Conservation (phyloP, 805 yeast species). For the Lachancea nothofagi region DNA sequence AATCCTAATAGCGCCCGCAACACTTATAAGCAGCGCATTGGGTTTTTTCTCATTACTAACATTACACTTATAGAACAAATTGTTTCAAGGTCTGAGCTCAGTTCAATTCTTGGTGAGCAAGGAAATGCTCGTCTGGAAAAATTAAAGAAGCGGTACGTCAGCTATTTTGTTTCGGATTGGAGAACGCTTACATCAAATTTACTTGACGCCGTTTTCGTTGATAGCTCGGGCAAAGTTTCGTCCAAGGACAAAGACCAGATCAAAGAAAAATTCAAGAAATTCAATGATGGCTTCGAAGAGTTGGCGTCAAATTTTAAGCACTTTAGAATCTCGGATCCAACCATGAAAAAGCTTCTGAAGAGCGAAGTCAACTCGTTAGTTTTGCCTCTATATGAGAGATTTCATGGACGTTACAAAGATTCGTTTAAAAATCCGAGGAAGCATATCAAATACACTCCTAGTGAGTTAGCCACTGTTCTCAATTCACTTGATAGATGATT, state of each 20-base stretch:
- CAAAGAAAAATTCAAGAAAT: conserved; percentile 77
- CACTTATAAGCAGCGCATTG: conserved; percentile 42
- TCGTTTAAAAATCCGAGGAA: conserved; percentile 34
- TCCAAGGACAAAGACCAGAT: conserved; percentile 76
- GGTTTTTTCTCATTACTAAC: conserved; percentile 67
- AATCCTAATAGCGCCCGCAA: conserved; percentile 19
- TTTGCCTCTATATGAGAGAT: conserved; percentile 77
- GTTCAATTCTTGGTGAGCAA: conserved; percentile 44
- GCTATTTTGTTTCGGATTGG: conserved; percentile 74
- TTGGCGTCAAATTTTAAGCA: conserved; percentile 60
- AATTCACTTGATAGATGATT: conserved; percentile 26
- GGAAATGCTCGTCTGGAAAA: conserved; percentile 63
- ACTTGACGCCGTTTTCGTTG: conserved; percentile 68
- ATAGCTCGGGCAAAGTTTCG: conserved; percentile 42
- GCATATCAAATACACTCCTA: conserved; percentile 34
- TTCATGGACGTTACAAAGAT: conserved; percentile 57
- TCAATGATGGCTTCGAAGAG: conserved; percentile 79
- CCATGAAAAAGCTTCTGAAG: conserved; percentile 55
- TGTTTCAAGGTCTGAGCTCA: conserved; percentile 53
- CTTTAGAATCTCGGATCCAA: conserved; percentile 60
- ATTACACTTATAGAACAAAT: conserved; percentile 70
- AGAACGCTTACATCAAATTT: conserved; percentile 67
- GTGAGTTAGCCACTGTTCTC: conserved; percentile 25
- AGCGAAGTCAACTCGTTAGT: conserved; percentile 69
- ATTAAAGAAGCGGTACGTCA: conserved; percentile 67